Base-by-base conservation (phyloP, 208 protist species). In the Trypanosoma melophagium region DNA sequence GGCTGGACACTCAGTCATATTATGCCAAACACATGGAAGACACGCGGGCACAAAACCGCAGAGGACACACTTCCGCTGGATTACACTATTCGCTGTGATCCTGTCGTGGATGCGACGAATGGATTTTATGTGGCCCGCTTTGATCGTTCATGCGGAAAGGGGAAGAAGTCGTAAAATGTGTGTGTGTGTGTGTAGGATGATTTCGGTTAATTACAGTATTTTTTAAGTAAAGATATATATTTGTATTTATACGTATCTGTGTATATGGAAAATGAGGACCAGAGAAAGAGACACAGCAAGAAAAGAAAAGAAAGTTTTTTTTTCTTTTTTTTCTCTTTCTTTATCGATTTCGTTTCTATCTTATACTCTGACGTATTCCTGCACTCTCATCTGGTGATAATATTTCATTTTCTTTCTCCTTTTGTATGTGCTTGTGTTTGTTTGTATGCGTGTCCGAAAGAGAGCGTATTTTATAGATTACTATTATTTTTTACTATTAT, bases 41-140 rank as follows among this genome's bases (percentile, higher is more conserved):
- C 82, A 12, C 83, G 89, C 12, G 89, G 89, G 13, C 54, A 40
- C 14, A 56, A 54, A 10, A 25, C 41, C 12, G 66, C 52, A 8
- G 66, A 53, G 0, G 81, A 81, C n/a, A 63, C 59, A 8, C 61
- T 83, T 52, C 87, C 86, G 52, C 67, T 96, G 51, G 71, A 88
- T 25, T 87, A 77, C 74, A 96, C 90, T 12, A 91, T 96, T 41
- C 90, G 90, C 17, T 96, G 90, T 53, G 87, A 96, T 60, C 87
- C 87, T 0, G 75, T 53, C 8, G 64, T 49, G 3, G 87, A 94
- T 56, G 71, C 70, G 17, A 96, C 87, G 0, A 96, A 96, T 68
- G 90, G 90, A 22, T 96, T 96, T 73, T 96, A 79, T 56, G 90
- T 96, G 14, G 87, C 90, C 3, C 87, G 90, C 38, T 94, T 96